Evolutionary conservation across 2,329 filamentous ascomycete genomes (phyloP).

Genomic region (Aspergillus awamori): DNA sequence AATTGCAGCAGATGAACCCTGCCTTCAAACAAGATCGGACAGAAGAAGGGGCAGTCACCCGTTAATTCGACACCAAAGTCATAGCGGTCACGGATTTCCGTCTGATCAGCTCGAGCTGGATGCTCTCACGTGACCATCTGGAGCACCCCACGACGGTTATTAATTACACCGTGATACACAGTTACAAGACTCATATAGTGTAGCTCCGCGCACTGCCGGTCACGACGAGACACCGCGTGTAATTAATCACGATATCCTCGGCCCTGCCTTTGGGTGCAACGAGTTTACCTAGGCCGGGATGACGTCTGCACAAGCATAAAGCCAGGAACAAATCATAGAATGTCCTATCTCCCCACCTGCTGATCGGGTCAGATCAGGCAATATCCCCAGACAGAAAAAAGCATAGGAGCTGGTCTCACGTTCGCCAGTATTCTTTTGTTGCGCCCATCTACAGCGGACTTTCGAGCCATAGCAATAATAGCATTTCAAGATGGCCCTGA

Average conservation of each 20-base stretch:
- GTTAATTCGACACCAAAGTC: slow-evolving; percentile 7
- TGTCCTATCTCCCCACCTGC: slow-evolving; percentile 20
- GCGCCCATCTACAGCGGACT: not conserved
- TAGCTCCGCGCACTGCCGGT: slow-evolving; percentile 1
- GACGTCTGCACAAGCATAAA: slow-evolving; percentile 14
- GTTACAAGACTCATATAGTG: not conserved
- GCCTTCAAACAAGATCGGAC: slow-evolving; percentile 7
- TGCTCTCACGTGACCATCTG: slow-evolving; percentile 19
- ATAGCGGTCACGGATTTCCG: slow-evolving; percentile 10
- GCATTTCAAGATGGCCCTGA: slow-evolving; percentile 49
- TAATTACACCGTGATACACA: not conserved
- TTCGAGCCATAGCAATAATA: not conserved
- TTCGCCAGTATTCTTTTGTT: not conserved
- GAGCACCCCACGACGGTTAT: not conserved
- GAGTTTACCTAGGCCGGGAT: slow-evolving; percentile 9
- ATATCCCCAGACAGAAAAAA: not conserved
- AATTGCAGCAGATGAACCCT: slow-evolving; percentile 3
- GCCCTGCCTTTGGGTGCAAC: slow-evolving; percentile 6
- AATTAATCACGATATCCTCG: slow-evolving; percentile 13
- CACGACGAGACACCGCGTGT: not conserved
- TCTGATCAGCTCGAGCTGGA: slow-evolving; percentile 16
- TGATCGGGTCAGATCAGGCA: slow-evolving; percentile 19
- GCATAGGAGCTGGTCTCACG: not conserved
- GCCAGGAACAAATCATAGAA: slow-evolving; percentile 9
- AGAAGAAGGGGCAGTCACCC: slow-evolving; percentile 8